Base-by-base conservation (phyloP, 495 filamentous ascomycete genomes). In the Podospora sp. region DNA sequence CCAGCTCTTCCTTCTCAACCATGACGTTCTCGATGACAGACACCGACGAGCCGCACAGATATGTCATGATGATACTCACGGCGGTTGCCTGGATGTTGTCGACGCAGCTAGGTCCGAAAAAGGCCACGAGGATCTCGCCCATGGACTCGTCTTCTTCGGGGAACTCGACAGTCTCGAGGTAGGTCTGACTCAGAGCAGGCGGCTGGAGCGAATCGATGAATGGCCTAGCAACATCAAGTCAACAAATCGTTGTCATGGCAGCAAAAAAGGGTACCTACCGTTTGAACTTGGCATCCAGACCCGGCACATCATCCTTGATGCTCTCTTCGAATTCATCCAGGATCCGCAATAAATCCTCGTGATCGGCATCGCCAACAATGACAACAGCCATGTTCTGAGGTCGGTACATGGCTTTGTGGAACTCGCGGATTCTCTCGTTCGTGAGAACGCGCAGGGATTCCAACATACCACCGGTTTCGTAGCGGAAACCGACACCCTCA, bases 381-480 rank as follows among this genome's bases (percentile, higher is more conserved):
- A 97, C 83, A 61, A 98, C 75, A 69, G 94, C 96, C 68, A 99
- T 78, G 73, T 99, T 99, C 73, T 92, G 96, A 8, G 96, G 95
- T 72, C 97, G 94, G 72, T 99, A 99, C 96, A 99, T 99, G 63
- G 93, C 90, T 61, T 89, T 89, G 76, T 99, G 95, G 77, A 97
- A 99, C 33, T 85, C 86, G 8, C 96, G 88, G 71, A 99, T 99
- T 21, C 92, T 88, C 60, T 98, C 90, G 2, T 92, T 89, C 2
- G 92, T 93, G 51, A 99, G 76, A 21, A 92, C 89, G 58, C 95
- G 86, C 22, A 99, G 84, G 53, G 90, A 88, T 72, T 96, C 91
- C 90, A 95, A 96, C 90, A 97, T 92, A 52, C 95, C 95, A 1
- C 96, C 95, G 20, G 95, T 99, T 77, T 99, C 95, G 74, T 96